These are phyloP conservation scores for Angomonas ambiguus DNA, from an alignment of 208 protist genomes.

Conservation along the genomic window DNA sequence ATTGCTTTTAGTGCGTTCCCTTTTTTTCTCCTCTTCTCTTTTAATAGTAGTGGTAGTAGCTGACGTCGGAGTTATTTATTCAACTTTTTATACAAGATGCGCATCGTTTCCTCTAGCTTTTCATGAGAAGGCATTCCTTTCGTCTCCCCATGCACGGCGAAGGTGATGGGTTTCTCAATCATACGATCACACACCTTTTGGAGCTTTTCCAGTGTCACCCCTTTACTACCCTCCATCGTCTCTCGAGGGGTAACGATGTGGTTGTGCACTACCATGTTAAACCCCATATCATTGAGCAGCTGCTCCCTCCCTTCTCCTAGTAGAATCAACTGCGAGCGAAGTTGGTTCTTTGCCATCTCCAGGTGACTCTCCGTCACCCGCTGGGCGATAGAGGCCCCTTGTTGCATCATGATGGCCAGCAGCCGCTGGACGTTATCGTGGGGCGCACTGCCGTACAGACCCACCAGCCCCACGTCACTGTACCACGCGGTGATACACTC, in stretches of 20 bases:
- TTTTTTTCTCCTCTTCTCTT: neutral
- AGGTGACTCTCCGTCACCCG: conserved; percentile 68
- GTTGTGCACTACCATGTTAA: conserved; percentile 82
- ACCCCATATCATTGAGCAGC: conserved; percentile 86
- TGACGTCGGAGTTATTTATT: conserved; percentile 26
- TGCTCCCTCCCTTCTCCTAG: conserved; percentile 79
- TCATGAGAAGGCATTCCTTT: conserved; percentile 52
- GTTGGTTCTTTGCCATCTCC: conserved; percentile 88
- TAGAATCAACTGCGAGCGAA: conserved; percentile 80
- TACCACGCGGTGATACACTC: conserved; percentile 92
- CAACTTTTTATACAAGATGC: conserved; percentile 37
- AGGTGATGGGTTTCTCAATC: conserved; percentile 57
- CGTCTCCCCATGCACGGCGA: conserved; percentile 77
- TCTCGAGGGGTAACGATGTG: conserved; percentile 71
- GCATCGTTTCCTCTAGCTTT: conserved; percentile 45
- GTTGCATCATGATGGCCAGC: conserved; percentile 71
- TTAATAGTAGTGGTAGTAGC: neutral
- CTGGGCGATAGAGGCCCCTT: conserved; percentile 72
- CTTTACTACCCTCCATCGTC: conserved; percentile 52
- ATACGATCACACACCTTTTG: conserved; percentile 59
- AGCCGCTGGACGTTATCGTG: conserved; percentile 72
- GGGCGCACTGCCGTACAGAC: conserved; percentile 80
- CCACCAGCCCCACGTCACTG: conserved; percentile 83
- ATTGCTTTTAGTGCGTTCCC: no score
- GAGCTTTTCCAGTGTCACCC: conserved; percentile 70